A percentile compares a stretch with the other conserved stretches of the same genome.
Evolutionary conservation across 179 eudicot species (phyloP).

Genomic region (Spergularia azorica): DNA sequence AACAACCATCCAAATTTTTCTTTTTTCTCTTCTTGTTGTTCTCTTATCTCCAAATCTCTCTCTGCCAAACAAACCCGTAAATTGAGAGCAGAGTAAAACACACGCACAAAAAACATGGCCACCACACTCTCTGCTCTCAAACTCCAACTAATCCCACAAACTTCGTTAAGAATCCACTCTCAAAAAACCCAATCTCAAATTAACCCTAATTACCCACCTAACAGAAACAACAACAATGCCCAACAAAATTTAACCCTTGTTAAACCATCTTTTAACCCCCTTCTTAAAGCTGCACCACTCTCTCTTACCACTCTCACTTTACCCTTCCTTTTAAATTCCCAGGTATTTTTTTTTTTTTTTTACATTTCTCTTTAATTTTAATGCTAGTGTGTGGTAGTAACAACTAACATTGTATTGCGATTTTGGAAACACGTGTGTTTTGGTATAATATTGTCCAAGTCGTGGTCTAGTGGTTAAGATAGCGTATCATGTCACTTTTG

Average conservation of each 20-base stretch:
- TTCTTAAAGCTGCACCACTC: slow-evolving; percentile 44
- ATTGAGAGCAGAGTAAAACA: not conserved
- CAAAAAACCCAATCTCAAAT: not conserved
- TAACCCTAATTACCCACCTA: slow-evolving; percentile 7
- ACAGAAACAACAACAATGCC: not conserved
- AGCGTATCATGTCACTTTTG: too few species aligned
- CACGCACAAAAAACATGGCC: slow-evolving; percentile 46
- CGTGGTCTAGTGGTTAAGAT: too few species aligned
- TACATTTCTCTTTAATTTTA: not conserved
- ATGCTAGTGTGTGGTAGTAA: too few species aligned
- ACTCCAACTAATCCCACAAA: slow-evolving; percentile 31
- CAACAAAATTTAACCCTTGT: slow-evolving; percentile 15
- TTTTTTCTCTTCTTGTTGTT: not conserved
- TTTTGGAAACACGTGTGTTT: too few species aligned
- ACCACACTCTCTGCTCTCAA: slow-evolving; percentile 57
- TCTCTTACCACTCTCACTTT: slow-evolving; percentile 59
- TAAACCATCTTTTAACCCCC: not conserved
- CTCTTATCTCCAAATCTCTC: not conserved
- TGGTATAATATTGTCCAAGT: too few species aligned
- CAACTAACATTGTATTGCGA: too few species aligned
- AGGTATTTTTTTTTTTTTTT: slow-evolving; percentile 33
- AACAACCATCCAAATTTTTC: slow-evolving; percentile 6
- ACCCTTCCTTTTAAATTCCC: slow-evolving; percentile 53
- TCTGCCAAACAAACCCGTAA: not conserved
- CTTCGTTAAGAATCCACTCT: not conserved